These are phyloP conservation scores for Hanseniaspora meyeri DNA, from an alignment of 805 yeast genomes.

Conservation along the genomic window DNA sequence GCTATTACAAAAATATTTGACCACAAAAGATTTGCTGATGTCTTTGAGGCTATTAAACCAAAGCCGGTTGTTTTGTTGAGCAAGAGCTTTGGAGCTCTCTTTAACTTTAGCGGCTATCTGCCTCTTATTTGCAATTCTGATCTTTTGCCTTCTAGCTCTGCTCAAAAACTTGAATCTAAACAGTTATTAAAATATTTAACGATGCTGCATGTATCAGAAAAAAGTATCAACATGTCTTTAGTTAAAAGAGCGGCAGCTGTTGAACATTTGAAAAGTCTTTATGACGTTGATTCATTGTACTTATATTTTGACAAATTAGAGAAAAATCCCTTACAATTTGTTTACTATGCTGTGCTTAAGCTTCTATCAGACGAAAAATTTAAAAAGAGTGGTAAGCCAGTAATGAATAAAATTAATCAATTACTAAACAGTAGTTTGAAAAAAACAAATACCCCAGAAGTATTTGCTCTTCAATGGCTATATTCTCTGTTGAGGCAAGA, in stretches of 20 bases:
- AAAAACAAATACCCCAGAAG: neutral
- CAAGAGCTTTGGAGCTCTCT: neutral
- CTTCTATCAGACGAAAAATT: neutral
- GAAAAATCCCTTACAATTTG: neutral
- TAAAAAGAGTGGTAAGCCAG: neutral
- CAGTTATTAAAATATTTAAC: neutral
- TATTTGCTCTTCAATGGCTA: neutral
- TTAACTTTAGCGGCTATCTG: neutral
- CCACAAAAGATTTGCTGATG: neutral
- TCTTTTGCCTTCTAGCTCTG: neutral
- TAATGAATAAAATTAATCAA: neutral
- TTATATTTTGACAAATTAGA: neutral
- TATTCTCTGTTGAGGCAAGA: neutral
- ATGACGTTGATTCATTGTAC: neutral
- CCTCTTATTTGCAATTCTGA: neutral
- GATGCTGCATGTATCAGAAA: neutral
- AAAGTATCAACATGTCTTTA: neutral
- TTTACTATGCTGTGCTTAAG: neutral
- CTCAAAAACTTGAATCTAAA: neutral
- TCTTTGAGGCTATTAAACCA: neutral
- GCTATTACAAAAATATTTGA: neutral
- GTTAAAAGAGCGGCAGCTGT: neutral
- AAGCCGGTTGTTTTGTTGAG: neutral
- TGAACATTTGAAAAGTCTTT: neutral
- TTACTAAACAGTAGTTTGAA: neutral